Evolutionary conservation across 1,284 basidiomycete genomes (phyloP).

Genomic region (Hemileia vastatrix): DNA sequence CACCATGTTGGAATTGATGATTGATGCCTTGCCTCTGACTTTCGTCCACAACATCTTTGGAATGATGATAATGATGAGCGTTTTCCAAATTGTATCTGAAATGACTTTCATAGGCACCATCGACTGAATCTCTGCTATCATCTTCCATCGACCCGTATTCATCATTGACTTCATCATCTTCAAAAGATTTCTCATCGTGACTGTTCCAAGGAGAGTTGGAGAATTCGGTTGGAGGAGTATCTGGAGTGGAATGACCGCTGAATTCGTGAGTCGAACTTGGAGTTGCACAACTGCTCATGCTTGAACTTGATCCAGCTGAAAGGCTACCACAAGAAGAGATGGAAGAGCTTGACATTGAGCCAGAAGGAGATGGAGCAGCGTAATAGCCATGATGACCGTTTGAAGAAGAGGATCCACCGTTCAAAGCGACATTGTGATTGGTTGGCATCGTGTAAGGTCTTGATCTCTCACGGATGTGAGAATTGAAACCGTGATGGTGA

Average conservation of each 20-base stretch:
- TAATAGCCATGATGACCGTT: constrained; percentile 22
- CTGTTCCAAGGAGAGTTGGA: constrained; percentile 10
- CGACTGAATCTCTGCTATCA: not conserved
- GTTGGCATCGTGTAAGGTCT: constrained; percentile 34
- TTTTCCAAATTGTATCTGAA: not conserved
- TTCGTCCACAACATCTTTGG: not conserved
- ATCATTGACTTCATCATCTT: not conserved
- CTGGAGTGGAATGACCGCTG: constrained; percentile 37
- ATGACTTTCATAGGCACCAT: not conserved
- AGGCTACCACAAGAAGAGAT: constrained; percentile 31
- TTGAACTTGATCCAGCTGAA: constrained; percentile 25
- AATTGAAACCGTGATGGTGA: constrained; percentile 27
- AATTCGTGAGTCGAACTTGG: constrained; percentile 28
- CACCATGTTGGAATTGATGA: too few species aligned
- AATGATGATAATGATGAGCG: too few species aligned
- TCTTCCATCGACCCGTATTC: not conserved
- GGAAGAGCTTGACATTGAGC: constrained; percentile 21
- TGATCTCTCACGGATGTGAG: constrained; percentile 26
- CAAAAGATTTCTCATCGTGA: not conserved
- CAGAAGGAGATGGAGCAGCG: constrained; percentile 6
- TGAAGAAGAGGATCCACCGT: constrained; percentile 19
- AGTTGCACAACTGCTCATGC: constrained; percentile 28
- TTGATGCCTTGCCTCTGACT: not conserved
- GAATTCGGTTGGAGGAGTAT: constrained; percentile 37
- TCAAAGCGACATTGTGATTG: constrained; percentile 25